Base-by-base conservation (phyloP, 2,329 filamentous ascomycete genomes). In the Ophidiomyces ophidiicola region DNA sequence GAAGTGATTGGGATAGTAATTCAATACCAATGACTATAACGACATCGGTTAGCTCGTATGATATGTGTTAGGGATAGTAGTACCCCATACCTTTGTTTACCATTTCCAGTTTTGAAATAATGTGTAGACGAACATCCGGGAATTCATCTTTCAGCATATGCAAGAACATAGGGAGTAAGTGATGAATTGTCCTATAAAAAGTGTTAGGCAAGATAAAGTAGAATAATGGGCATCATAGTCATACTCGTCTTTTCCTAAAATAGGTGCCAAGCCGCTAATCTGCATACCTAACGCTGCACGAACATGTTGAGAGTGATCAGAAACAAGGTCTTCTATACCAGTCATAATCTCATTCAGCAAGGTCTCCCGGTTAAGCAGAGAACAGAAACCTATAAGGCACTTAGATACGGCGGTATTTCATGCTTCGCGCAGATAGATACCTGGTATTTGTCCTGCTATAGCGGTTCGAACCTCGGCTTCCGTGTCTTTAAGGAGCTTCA, bases 121-220 rank as follows among this genome's bases (percentile, higher is more conserved):
- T 98, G 66, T 98, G 93, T 44, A 98, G 77, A 46, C 90, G 82
- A 36, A 98, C 90, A 59, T 98, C 90, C 15, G 90, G 90, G 62
- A 94, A 96, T 58, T 98, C 90, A 55, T 98, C 90, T 72, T 96
- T 98, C 53, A 98, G 78, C 90, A 98, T 98, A 61, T 93, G 84
- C 39, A 98, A 72, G 64, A 98, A 96, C 88, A 98, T 98, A 39
- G 90, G 90, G 31, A 98, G 75, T 31, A 98, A 77, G 60, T 98
- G 90, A 51, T 90, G 81, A 50, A 94, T 96, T 20, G 90, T 98
- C 63, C 84, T 90, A 49, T 44, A 51, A 44, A 26, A 47, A 47
- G 34, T 53, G 46, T 47, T 39, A 40, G 36, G 38, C 40, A 28
- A 29, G 14, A 14, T 39, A 18, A 34, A 37, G 38, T 5, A 5